A percentile compares a stretch with the other conserved stretches of the same genome.
Evolutionary conservation across 2,329 filamentous ascomycete genomes (phyloP).

Genomic region (Penicillium griseofulvum): DNA sequence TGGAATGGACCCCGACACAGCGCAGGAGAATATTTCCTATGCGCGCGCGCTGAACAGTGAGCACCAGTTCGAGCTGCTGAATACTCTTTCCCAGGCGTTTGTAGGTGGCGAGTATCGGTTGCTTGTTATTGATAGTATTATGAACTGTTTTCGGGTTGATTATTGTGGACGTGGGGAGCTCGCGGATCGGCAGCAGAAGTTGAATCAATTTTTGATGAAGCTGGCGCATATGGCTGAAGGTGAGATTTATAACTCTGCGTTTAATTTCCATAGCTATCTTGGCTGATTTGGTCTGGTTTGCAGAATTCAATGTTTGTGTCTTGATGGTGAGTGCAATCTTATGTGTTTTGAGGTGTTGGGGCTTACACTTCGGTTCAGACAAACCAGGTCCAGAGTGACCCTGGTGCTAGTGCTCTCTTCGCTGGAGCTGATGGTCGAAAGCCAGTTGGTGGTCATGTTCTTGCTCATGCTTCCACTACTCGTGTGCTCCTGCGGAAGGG

Average conservation of each 20-base stretch:
- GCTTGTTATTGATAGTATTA: slow-evolving; percentile 67
- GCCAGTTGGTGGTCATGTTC: slow-evolving; percentile 65
- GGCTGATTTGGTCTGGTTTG: slow-evolving; percentile 7
- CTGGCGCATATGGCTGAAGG: slow-evolving; percentile 64
- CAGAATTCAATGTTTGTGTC: slow-evolving; percentile 66
- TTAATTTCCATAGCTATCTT: not conserved
- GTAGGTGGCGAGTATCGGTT: slow-evolving; percentile 63
- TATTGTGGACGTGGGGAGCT: slow-evolving; percentile 66
- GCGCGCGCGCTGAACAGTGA: slow-evolving; percentile 65
- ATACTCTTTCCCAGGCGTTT: slow-evolving; percentile 60
- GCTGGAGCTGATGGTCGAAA: slow-evolving; percentile 67
- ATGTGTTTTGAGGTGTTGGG: not conserved
- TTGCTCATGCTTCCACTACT: slow-evolving; percentile 67
- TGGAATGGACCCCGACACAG: slow-evolving; percentile 56
- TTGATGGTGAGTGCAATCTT: slow-evolving; percentile 51
- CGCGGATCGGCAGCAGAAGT: slow-evolving; percentile 65
- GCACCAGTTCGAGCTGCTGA: slow-evolving; percentile 63
- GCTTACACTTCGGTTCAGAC: slow-evolving; percentile 45
- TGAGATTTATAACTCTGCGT: slow-evolving; percentile 23
- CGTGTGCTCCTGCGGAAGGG: slow-evolving; percentile 66
- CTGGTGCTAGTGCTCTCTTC: slow-evolving; percentile 66
- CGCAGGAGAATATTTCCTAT: slow-evolving; percentile 67
- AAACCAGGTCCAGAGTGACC: slow-evolving; percentile 70
- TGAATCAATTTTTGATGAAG: slow-evolving; percentile 64
- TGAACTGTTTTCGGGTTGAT: slow-evolving; percentile 67